Base-by-base conservation (phyloP, 164 flowering plant species). In the Protea cynaroides region DNA sequence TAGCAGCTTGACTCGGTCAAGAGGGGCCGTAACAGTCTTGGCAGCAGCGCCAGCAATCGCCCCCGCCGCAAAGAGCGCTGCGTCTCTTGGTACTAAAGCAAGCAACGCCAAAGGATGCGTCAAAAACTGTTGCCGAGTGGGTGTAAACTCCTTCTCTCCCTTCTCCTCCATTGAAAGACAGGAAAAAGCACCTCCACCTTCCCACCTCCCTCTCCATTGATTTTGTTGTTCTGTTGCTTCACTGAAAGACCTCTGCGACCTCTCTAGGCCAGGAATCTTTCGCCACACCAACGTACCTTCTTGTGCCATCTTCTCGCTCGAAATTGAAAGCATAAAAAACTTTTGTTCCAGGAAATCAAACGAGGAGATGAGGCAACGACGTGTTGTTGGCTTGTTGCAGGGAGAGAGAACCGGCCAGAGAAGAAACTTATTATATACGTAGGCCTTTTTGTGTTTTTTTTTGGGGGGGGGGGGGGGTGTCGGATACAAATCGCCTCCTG, bases 31-130 rank as follows among this genome's bases (percentile, higher is more conserved):
- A 72, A 88, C 61, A 60, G 88, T 77, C 71, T 92, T 89, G 10
- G 98, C 94, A 21, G 94, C 92, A 59, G 86, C 98, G 0, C 96
- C 95, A 18, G 96, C 92, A 18, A 84, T n/a, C 1, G 97, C 97
- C 1, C 97, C 96, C 24, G 97, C 95, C 5, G 78, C 79, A 61
- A 91, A 94, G 34, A 94, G 84, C 36, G 96, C 80, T 7, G 74
- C 90, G 9, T 89, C 96, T 69, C 70, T 81, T 53, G 99, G 97
- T 23, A 94, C 83, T 56, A 76, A 65, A 55, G 89, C 83, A 8
- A 83, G 69, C 9, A 83, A 18, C 7, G 92, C 96, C 60, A 94
- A 68, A 0, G 97, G 99, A 63, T 89, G 86, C 79, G 84, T 83
- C 36, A 87, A 23, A n/a, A 94, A 71, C 78, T 87, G 96, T 62